Evolutionary conservation across 1,284 basidiomycete species (phyloP), one percentile per base, ranked within the genome.

Genomic region (Vanrija sp.): DNA sequence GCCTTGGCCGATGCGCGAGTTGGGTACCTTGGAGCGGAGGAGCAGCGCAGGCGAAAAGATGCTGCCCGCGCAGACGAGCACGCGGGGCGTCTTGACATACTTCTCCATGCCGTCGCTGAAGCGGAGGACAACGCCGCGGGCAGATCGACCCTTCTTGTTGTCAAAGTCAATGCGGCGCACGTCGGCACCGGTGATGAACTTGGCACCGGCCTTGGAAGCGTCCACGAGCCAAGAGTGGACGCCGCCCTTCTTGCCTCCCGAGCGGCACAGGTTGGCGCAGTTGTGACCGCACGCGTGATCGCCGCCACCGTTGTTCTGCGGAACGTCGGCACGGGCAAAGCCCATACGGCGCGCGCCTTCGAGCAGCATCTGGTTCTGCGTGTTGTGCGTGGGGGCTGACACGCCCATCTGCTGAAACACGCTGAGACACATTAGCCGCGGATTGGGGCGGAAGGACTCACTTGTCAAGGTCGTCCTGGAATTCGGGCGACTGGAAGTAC

Each of bases 11-110:
- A 80, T 76, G 57, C 71, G 65, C 46, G 72, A 71, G 66, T 78
- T 78, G 62, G 60, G 64, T 25, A 80, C 60, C 16, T 72, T 72
- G 36, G 71, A 73, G 31, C 77, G 72, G 20, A 77, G 67, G 7
- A 80, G 67, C 44, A 80, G 56, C 0, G 76, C 78, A 0, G 79
- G 79, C 4, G 75, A 75, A 57, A 78, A 69, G 47, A 79, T 55
- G 12, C 73, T 71, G 9, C 79, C 79, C 0, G 68, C 70, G 10
- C 72, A 68, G 41, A 75, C 65, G 27, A 79, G 68, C 2, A 78
- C 75, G 2, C 67, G 71, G n/a, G 66, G 58, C 6, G 76, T 75
- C 1, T 61, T 57, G 42, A 78, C 56, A 24, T 69, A 58, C 24
- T 70, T 31, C 48, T 49, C 66, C 24, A 62, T 57, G 18, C 69